A percentile compares a stretch with the other conserved stretches of the same genome.
Evolutionary conservation across 1,284 basidiomycete genomes (phyloP).

Genomic region (Tylopilus sp.): DNA sequence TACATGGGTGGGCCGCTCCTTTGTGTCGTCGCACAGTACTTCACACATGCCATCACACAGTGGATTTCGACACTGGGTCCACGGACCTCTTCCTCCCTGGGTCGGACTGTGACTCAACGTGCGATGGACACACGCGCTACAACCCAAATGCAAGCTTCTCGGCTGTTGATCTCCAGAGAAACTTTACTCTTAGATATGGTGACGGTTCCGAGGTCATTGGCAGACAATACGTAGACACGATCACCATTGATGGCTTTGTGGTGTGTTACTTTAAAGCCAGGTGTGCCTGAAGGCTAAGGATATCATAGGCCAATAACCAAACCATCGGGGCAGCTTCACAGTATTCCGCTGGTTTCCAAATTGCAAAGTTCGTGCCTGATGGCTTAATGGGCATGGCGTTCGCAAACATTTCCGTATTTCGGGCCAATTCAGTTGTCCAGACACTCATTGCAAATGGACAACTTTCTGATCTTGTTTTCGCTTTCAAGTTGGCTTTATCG

Average conservation of each 20-base stretch:
- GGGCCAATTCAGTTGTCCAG: constrained; percentile 33
- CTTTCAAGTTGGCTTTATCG: constrained; percentile 46
- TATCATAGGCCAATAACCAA: constrained; percentile 37
- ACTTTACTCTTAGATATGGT: constrained; percentile 58
- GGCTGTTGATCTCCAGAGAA: constrained; percentile 38
- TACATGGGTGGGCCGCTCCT: constrained; percentile 26
- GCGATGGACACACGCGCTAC: constrained; percentile 44
- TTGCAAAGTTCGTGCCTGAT: constrained; percentile 32
- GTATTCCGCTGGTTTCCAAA: constrained; percentile 30
- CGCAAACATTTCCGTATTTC: constrained; percentile 30
- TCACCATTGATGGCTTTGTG: constrained; percentile 42
- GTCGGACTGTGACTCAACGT: constrained; percentile 35
- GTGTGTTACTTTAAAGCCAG: constrained; percentile 24
- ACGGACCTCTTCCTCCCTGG: constrained; percentile 33
- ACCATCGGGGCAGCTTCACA: constrained; percentile 39
- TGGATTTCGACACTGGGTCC: constrained; percentile 56
- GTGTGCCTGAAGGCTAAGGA: not conserved
- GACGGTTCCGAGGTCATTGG: constrained; percentile 42
- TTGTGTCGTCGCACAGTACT: not conserved
- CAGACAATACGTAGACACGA: constrained; percentile 59
- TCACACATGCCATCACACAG: constrained; percentile 22
- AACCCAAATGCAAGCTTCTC: constrained; percentile 48
- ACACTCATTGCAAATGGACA: constrained; percentile 33
- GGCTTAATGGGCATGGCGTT: constrained; percentile 47
- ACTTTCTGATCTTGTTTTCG: constrained; percentile 41